A percentile compares a stretch with the other conserved stretches of the same genome.
These are phyloP conservation scores for Arabis alpina DNA, from an alignment of 345 rosid genomes.

Conservation along the genomic window DNA sequence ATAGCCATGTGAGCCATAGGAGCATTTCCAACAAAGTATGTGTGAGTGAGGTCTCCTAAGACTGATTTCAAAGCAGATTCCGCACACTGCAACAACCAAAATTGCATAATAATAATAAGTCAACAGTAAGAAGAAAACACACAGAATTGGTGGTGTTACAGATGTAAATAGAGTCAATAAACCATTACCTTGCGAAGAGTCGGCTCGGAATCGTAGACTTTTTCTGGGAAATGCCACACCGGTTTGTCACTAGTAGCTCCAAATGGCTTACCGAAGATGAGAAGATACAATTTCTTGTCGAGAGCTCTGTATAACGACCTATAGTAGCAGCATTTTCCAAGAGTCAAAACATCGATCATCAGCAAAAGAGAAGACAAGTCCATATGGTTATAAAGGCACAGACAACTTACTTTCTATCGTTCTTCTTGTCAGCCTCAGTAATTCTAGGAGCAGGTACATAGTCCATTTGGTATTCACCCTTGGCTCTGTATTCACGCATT, in stretches of 20 bases:
- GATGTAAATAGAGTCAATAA: not conserved
- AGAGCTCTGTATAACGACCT: slow-evolving; percentile 85
- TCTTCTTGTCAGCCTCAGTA: slow-evolving; percentile 86
- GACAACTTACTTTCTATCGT: slow-evolving; percentile 77
- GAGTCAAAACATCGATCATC: not conserved
- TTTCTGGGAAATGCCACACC: slow-evolving; percentile 95
- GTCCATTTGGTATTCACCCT: slow-evolving; percentile 94
- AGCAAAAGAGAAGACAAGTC: slow-evolving; percentile 2
- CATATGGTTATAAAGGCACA: not conserved
- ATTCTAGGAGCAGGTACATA: slow-evolving; percentile 89
- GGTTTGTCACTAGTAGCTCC: slow-evolving; percentile 66
- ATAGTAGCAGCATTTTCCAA: not conserved
- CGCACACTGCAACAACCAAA: slow-evolving; percentile 73
- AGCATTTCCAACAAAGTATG: slow-evolving; percentile 95
- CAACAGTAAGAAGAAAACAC: not conserved
- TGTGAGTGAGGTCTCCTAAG: slow-evolving; percentile 77
- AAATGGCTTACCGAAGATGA: slow-evolving; percentile 62
- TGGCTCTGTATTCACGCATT: slow-evolving; percentile 58
- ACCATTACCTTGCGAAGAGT: slow-evolving; percentile 62
- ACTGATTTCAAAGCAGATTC: slow-evolving; percentile 84
- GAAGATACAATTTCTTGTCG: slow-evolving; percentile 84
- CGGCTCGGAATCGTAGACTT: slow-evolving; percentile 83
- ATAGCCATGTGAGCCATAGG: slow-evolving; percentile 90
- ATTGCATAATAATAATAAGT: too few relatives aligned
- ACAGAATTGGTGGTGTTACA: not conserved